A percentile compares a stretch with the other conserved stretches of the same genome.
These are phyloP conservation scores for Diphasiastrum complanatum DNA, from an alignment of 83 land plant genomes.

Conservation along the genomic window DNA sequence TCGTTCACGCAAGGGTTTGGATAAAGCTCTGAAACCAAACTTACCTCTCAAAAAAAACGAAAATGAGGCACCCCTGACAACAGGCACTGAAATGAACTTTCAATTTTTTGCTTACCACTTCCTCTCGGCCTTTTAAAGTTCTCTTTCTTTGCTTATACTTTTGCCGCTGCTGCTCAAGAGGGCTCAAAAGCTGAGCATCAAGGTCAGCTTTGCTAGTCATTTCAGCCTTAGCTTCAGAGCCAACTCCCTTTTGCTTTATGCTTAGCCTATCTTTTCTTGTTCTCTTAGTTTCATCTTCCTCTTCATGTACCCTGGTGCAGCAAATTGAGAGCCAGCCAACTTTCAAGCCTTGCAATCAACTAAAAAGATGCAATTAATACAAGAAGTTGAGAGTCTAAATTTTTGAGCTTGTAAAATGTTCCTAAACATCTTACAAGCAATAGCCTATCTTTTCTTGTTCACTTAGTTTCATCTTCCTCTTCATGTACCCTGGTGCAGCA, in stretches of 20 bases:
- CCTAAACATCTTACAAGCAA: too few species aligned
- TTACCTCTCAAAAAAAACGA: not conserved
- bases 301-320: constrained; percentile 35
- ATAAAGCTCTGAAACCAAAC: not conserved
- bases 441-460: constrained; percentile 47
- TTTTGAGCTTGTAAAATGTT: too few species aligned
- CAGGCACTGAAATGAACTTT: not conserved
- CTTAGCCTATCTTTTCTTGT: constrained; percentile 50
- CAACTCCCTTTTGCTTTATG: constrained; percentile 75
- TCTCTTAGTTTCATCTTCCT: constrained; percentile 34
- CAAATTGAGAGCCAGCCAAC: constrained; percentile 37
- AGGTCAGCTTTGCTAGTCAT: constrained; percentile 53
- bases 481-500: constrained; percentile 31
- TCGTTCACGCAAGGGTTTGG: not conserved
- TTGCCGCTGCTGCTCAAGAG: constrained; percentile 65
- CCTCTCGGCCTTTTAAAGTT: constrained; percentile 74
- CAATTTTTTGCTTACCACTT: constrained; percentile 54
- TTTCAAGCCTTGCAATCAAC: too few species aligned
- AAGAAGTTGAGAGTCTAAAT: too few species aligned
- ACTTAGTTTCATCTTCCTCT: constrained; percentile 39
- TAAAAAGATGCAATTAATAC: too few species aligned
- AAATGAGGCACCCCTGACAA: not conserved
- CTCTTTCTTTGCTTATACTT: constrained; percentile 75
- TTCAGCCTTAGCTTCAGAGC: constrained; percentile 91
- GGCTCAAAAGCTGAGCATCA: constrained; percentile 66